Percentiles rank a stretch among this genome's conserved stretches.
phyloP scores from a whole-genome alignment of 2,329 filamentous ascomycete species.

The Lasiodiplodia theobromae region DNA sequence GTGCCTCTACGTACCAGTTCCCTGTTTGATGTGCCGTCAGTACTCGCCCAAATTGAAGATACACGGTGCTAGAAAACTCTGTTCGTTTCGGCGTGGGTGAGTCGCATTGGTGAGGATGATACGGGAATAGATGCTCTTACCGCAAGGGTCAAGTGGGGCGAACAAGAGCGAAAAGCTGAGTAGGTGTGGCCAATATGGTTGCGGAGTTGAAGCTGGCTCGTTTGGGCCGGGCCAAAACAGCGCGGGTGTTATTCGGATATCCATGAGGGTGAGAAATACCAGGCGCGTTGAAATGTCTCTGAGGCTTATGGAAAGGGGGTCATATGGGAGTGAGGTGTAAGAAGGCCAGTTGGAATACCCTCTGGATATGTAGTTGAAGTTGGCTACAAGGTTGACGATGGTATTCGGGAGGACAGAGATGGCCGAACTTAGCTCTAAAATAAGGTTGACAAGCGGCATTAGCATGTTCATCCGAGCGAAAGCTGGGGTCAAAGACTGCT shows the following conservation, averaged over 20 bases:
- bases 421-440: not conserved
- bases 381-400: not conserved
- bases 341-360: not conserved
- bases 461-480: not conserved
- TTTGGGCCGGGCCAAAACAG: not conserved
- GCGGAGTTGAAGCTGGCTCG: not conserved
- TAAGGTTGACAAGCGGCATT: not conserved
- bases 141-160: not conserved
- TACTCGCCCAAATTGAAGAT: not conserved
- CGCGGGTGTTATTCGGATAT: not conserved
- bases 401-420: not conserved
- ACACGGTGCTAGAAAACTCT: not conserved
- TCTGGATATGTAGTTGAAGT: not conserved
- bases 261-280: not conserved
- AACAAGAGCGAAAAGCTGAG: accelerated
- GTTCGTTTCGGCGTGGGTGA: not conserved
- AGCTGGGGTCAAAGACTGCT: too few species aligned
- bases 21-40: too few species aligned
- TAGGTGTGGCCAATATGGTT: not conserved
- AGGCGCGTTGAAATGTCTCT: not conserved
- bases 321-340: not conserved
- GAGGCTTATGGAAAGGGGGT: not conserved
- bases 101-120: too few species aligned
- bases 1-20: too few species aligned
- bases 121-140: not conserved